Percentiles rank a stretch among this genome's conserved stretches.
phyloP scores from a whole-genome alignment of 352 stramenopile genomes.

The Blastocystis sp. region DNA sequence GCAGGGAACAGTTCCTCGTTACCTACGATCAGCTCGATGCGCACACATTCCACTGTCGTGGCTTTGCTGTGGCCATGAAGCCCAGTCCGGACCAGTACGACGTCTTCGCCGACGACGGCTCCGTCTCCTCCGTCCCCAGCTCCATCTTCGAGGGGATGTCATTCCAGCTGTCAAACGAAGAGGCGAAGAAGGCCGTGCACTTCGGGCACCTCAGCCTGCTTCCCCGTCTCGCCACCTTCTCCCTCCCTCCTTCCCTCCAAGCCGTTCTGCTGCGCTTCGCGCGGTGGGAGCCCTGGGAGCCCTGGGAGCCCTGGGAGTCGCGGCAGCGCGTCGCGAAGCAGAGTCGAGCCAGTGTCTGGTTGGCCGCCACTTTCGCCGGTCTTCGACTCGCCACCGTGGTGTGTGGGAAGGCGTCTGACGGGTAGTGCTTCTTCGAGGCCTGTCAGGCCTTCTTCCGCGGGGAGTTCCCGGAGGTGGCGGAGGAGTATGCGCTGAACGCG shows the following conservation, averaged over 20 bases:
- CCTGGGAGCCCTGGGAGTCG: too few species aligned
- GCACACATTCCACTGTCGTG: background rate
- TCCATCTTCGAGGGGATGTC: constrained; percentile 6
- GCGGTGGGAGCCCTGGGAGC: background rate
- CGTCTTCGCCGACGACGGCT: background rate
- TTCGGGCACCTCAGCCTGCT: background rate
- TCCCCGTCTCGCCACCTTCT: background rate
- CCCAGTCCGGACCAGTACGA: background rate
- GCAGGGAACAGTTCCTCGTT: constrained; percentile 10
- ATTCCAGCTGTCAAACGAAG: background rate
- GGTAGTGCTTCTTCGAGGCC: background rate
- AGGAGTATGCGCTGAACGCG: background rate
- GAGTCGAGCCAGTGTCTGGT: background rate
- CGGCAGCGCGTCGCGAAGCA: background rate
- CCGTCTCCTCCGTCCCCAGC: background rate
- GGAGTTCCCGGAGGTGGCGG: background rate
- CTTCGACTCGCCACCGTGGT: background rate
- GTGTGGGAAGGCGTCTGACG: background rate
- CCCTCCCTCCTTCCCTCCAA: background rate
- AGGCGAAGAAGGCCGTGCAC: background rate
- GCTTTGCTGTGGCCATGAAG: constrained; percentile 13
- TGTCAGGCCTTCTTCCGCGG: background rate
- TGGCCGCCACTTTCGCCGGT: background rate
- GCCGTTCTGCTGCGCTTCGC: background rate
- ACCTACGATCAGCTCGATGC: background rate